Percentiles rank a stretch among this genome's conserved stretches.
Evolutionary conservation across 176 grass and related monocot species (phyloP).

Genomic region (Oryza glumipatula): DNA sequence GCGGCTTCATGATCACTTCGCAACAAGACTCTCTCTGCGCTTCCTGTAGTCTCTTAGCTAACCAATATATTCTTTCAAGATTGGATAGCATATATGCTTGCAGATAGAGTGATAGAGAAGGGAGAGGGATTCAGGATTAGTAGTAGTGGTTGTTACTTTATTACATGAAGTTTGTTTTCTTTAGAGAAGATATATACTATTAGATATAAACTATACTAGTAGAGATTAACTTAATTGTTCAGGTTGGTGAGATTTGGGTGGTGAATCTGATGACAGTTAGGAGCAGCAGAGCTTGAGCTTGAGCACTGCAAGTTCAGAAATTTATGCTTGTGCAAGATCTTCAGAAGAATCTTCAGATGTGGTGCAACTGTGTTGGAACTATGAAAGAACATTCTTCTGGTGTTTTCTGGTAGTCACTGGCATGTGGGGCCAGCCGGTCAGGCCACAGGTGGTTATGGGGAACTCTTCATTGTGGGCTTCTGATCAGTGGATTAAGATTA

Average conservation of each 20-base stretch:
- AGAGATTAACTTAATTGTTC: neutral
- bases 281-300: slow-evolving; percentile 12
- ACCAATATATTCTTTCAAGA: neutral
- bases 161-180: neutral
- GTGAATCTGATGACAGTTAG: slow-evolving; percentile 53
- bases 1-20: slow-evolving; percentile 57
- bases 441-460: neutral
- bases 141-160: neutral
- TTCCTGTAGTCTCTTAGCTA: neutral
- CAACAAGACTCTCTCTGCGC: neutral
- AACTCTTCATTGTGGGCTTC: neutral
- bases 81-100: slow-evolving; percentile 1
- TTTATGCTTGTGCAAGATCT: neutral
- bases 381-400: neutral
- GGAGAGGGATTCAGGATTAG: slow-evolving; percentile 11
- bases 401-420: neutral
- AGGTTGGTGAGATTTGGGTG: slow-evolving; percentile 50
- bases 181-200: neutral
- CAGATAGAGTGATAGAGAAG: neutral
- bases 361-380: neutral
- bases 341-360: neutral
- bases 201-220: neutral
- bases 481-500: neutral
- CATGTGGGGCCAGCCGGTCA: neutral
- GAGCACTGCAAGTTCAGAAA: neutral